Base-by-base conservation (phyloP, 768 basidiomycete genomes). In the Pleurotus tuber-regium region DNA sequence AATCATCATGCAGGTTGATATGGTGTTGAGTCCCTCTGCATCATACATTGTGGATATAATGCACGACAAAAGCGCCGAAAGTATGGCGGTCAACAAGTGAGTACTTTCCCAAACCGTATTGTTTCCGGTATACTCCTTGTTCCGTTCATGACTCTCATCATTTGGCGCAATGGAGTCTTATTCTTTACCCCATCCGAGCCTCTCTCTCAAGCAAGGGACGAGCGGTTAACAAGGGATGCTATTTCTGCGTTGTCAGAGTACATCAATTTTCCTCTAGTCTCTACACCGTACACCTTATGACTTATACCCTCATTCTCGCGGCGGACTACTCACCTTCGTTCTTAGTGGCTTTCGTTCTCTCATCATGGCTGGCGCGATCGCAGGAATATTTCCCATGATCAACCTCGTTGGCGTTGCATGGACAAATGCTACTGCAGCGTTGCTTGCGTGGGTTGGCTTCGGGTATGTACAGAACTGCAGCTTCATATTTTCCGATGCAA, bases 21-120 rank as follows among this genome's bases (percentile, higher is more conserved):
- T 80, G 40, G 75, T 79, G 9, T 66, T 86, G 31, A 74, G 75
- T 6, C 84, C 85, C 0, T 69, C 70, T 14, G 71, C 78, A 8
- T 72, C 85, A 4, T 87, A 86, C 55, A 64, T 67, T 24, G 75
- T 87, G 4, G 87, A 88, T 54, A 64, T 86, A 10, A 55, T 87
- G 64, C 84, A 80, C 29, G 60, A 70, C 23, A 72, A 75, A 18
- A 86, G 86, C 55, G 83, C 86, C 2, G 85, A 88, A 59, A 71
- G 74, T n/a, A 72, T 77, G 64, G 85, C 83, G 2, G 83, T 79
- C 0, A 70, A 68, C 48, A 67, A 66, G 86, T 86, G 48, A 25
- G 79, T 71, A 40, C 44, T 39, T 10, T 19, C 3, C 48, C 42
- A 4, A n/a, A n/a, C n/a, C n/a, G n/a, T n/a, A n/a, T n/a, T n/a